Conservation (phyloP, 163 green algal genomes). For the Volvox carteri region DNA sequence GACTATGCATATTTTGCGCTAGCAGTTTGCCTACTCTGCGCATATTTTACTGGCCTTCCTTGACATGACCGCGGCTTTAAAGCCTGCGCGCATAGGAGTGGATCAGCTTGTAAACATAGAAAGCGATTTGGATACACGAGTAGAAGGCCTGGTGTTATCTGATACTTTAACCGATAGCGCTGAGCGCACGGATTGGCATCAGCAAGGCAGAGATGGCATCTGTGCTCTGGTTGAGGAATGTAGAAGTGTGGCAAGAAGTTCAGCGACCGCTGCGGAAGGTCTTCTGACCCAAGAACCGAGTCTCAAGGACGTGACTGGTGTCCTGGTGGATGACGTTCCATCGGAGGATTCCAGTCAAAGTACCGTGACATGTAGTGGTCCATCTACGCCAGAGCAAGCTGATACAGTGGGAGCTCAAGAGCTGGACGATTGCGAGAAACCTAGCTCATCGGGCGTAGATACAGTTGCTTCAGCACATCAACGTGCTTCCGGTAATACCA, state of each 20-base stretch:
- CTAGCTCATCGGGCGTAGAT: background rate
- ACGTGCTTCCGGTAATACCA: background rate
- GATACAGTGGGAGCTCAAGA: constrained; percentile 7
- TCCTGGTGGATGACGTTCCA: background rate
- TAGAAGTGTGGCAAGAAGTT: background rate
- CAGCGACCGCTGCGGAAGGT: background rate
- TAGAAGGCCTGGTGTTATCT: background rate
- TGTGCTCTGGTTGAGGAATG: background rate
- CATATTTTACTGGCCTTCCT: too few relatives aligned
- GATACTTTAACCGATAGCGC: too few relatives aligned
- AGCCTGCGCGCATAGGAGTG: background rate
- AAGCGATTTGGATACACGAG: background rate
- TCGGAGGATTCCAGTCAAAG: background rate
- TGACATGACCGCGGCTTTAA: background rate
- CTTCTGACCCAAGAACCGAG: background rate
- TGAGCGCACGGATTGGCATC: background rate
- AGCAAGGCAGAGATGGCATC: background rate
- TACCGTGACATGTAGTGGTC: background rate
- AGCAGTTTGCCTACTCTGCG: too few relatives aligned
- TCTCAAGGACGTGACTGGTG: background rate
- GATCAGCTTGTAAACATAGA: constrained; percentile 25
- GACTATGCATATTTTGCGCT: too few relatives aligned
- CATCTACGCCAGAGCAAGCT: constrained; percentile 24
- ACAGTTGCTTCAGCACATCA: background rate
- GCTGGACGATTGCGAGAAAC: background rate